Base-by-base conservation (phyloP, 2,329 filamentous ascomycete genomes). In the Arthrobotrys sinensis region DNA sequence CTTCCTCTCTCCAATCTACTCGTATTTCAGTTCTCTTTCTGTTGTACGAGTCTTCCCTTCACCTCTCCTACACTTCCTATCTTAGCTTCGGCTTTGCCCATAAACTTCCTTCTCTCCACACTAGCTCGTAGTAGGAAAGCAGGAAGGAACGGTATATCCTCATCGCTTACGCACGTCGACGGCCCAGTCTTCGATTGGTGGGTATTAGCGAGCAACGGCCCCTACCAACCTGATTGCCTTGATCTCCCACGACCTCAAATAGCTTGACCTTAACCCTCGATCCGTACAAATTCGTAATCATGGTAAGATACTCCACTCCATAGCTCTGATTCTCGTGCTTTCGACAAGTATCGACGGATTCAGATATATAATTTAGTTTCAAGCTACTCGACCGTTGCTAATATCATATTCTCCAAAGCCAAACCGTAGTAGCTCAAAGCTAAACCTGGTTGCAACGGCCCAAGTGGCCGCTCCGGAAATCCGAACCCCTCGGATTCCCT, bases 401-500 rank as follows among this genome's bases (percentile, higher is more conserved):
- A 68, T 34, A 14, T 21, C 10, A 10, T 7, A 19, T 7, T 48
- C 34, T 10, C 14, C 14, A 19, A 65, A 70, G 72, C 19, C 53
- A 10, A 28, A 67, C 1, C 53, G n/a, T 7, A 34, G n/a, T 2
- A 21, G 32, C 14, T 66, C 60, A 10, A 71, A 43, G 43, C 19
- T 55, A 34, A 62, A 68, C 24, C 53, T 50, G 14, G 60, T 19
- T 16, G 62, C 28, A 11, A 24, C 50, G 0, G 57, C 34, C 21
- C 52, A 78, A 28, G 19, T 62, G 46, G n/a, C 52, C 14, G 40
- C 63, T 3, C 34, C 43, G 12, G 55, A 46, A 43, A 36, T 46
- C 19, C 65, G 57, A n/a, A 50, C 57, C 11, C 60, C 72, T 19
- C 38, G 57, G 21, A 36, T 52, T 8, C 65, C 12, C 8, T 28